A percentile compares a stretch with the other conserved stretches of the same genome.
Evolutionary conservation across 352 stramenopile species (phyloP).

Genomic region (Phytophthora sp.): DNA sequence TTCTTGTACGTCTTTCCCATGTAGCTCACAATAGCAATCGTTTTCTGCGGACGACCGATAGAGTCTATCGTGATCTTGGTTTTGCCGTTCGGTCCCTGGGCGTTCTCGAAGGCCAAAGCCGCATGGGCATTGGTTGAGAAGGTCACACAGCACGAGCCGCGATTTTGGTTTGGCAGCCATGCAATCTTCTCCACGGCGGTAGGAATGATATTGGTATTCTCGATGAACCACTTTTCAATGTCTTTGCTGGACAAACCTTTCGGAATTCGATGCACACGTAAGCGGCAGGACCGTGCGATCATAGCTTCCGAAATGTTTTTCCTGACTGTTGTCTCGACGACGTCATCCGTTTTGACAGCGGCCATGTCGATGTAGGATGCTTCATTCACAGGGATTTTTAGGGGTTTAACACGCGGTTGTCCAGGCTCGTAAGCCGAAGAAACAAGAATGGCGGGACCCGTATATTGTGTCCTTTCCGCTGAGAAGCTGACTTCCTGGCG

Average conservation of each 20-base stretch:
- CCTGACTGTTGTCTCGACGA: background rate
- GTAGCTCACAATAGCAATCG: slow-evolving; percentile 59
- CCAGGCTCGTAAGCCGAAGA: slow-evolving; percentile 48
- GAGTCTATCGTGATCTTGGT: slow-evolving; percentile 54
- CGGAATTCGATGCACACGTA: slow-evolving; percentile 78
- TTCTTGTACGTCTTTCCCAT: slow-evolving; percentile 78
- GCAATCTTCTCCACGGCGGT: slow-evolving; percentile 68
- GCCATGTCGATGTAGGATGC: slow-evolving; percentile 44
- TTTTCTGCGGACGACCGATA: slow-evolving; percentile 76
- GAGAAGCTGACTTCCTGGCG: background rate
- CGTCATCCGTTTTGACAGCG: slow-evolving; percentile 16
- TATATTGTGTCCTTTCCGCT: slow-evolving; percentile 24
- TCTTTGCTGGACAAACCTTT: slow-evolving; percentile 67
- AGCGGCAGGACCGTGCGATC: slow-evolving; percentile 66
- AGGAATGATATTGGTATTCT: slow-evolving; percentile 69
- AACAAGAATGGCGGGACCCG: slow-evolving; percentile 48
- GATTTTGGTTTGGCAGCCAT: slow-evolving; percentile 66
- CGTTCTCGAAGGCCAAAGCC: slow-evolving; percentile 67
- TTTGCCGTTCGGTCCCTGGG: slow-evolving; percentile 40
- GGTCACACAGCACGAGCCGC: slow-evolving; percentile 73
- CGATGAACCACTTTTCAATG: slow-evolving; percentile 75
- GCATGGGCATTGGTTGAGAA: slow-evolving; percentile 74
- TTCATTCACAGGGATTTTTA: slow-evolving; percentile 35
- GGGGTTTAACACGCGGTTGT: slow-evolving; percentile 1
- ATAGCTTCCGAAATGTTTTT: slow-evolving; percentile 37